Evolutionary conservation across 2,329 filamentous ascomycete genomes (phyloP).

Genomic region (Colletotrichum coccodes): DNA sequence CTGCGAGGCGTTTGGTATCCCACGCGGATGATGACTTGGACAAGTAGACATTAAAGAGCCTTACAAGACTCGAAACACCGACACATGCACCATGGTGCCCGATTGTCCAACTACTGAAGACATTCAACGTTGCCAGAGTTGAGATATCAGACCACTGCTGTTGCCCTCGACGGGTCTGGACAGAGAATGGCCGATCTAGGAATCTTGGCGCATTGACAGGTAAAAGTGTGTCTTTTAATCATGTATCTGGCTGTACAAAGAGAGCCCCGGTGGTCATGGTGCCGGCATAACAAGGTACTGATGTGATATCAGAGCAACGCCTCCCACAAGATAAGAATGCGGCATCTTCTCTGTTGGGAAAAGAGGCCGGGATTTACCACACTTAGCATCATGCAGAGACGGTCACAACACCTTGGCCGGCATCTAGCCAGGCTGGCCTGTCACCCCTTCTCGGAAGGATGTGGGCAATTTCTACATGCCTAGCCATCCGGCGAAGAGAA

Average conservation of each 20-base stretch:
- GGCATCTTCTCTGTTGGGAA: conserved; percentile 1
- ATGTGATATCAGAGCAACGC: background rate
- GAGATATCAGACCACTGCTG: background rate
- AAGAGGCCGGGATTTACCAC: background rate
- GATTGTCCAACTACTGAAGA: background rate
- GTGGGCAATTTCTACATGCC: background rate
- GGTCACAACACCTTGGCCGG: conserved; percentile 5
- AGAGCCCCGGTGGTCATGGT: background rate
- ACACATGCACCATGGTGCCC: background rate
- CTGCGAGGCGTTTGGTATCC: background rate
- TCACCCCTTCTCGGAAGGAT: background rate
- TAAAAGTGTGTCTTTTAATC: background rate
- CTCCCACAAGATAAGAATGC: conserved; percentile 14
- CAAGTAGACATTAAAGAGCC: background rate
- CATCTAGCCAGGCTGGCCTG: background rate
- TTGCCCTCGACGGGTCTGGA: background rate
- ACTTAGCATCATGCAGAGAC: conserved; percentile 1
- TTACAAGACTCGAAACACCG: background rate
- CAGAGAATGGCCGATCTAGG: background rate
- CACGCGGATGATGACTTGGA: background rate
- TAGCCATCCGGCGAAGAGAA: background rate
- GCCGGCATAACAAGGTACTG: background rate
- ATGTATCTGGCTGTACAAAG: background rate
- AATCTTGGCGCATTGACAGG: background rate
- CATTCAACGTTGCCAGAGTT: background rate